These are phyloP conservation scores for Aspergillus novofumigatus DNA, from an alignment of 2,329 filamentous ascomycete genomes.

Conservation along the genomic window DNA sequence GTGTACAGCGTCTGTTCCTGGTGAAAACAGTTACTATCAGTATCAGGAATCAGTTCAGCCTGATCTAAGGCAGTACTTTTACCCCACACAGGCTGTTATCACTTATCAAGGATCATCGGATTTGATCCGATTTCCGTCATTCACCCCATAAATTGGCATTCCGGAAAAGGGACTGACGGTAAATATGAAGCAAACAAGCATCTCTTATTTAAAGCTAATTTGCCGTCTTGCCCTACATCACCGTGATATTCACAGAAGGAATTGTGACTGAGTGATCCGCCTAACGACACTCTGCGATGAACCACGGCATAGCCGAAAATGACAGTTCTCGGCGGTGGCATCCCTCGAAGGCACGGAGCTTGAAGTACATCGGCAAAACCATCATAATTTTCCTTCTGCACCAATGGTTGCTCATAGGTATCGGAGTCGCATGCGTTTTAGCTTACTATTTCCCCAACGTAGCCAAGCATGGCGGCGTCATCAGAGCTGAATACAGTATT, in stretches of 20 bases:
- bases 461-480: slow-evolving; percentile 43
- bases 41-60: background rate
- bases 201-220: background rate
- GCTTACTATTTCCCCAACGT: slow-evolving; percentile 53
- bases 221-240: background rate
- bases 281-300: background rate
- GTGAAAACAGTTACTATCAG: background rate
- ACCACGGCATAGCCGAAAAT: background rate
- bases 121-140: slow-evolving; percentile 3
- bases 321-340: background rate
- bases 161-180: background rate
- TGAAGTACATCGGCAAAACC: slow-evolving; percentile 15
- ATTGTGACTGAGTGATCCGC: background rate
- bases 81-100: background rate
- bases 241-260: background rate
- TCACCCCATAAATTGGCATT: background rate
- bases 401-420: slow-evolving; percentile 64
- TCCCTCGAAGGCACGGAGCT: background rate
- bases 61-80: background rate
- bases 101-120: slow-evolving; percentile 3
- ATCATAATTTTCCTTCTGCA: slow-evolving; percentile 35
- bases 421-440: slow-evolving; percentile 50
- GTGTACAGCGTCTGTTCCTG: background rate
- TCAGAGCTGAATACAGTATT: slow-evolving; percentile 44
- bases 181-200: background rate